These are phyloP conservation scores for Alternaria longipes DNA, from an alignment of 2,329 filamentous ascomycete genomes.

Conservation along the genomic window DNA sequence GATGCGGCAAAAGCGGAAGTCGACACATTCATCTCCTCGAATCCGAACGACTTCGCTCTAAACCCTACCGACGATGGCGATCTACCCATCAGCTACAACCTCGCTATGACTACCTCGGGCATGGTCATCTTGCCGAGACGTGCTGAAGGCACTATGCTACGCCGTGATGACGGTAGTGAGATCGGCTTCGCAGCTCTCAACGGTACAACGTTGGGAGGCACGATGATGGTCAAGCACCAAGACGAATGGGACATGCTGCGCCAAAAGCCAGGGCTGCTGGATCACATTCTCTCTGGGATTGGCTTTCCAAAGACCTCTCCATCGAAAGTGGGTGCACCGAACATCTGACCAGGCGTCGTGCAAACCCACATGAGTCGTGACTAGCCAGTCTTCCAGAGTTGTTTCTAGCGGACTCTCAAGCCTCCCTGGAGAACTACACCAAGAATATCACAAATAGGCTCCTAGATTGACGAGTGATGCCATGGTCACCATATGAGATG, in stretches of 20 bases:
- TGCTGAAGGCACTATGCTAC: constrained; percentile 56
- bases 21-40: constrained; percentile 53
- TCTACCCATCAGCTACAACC: constrained; percentile 65
- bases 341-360: constrained; percentile 5
- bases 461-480: not conserved
- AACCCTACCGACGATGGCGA: constrained; percentile 46
- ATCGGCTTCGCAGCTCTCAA: constrained; percentile 61
- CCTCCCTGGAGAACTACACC: not conserved
- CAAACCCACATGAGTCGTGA: not conserved
- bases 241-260: constrained; percentile 62
- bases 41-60: constrained; percentile 41
- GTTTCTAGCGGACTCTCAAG: not conserved
- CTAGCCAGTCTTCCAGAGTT: not conserved
- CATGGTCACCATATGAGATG: constrained; percentile 1
- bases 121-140: constrained; percentile 65
- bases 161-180: constrained; percentile 49
- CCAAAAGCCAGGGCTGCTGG: constrained; percentile 53
- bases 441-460: not conserved
- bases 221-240: constrained; percentile 66
- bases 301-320: constrained; percentile 39
- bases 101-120: constrained; percentile 63
- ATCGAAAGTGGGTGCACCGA: constrained; percentile 3
- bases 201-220: constrained; percentile 66
- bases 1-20: constrained; percentile 44
- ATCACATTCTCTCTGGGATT: constrained; percentile 54